A percentile compares a stretch with the other conserved stretches of the same genome.
These are phyloP conservation scores for Chlamydomonas asymmetrica DNA, from an alignment of 139 green algal genomes.

Conservation along the genomic window DNA sequence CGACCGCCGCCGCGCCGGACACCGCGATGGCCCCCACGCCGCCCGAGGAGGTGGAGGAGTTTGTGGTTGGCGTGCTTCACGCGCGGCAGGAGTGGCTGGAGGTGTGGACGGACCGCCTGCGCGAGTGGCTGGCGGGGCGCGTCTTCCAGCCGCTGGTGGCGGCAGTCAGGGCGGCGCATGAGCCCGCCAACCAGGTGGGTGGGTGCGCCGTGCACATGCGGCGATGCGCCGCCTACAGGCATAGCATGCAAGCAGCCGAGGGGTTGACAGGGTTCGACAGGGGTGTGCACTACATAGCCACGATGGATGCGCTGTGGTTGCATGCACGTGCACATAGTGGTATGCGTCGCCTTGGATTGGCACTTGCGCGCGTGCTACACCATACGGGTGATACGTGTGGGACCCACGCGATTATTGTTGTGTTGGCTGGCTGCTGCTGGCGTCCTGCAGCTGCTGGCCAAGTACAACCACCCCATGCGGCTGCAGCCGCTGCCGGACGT, in stretches of 20 bases:
- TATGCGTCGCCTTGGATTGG: no score
- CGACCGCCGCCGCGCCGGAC: slow-evolving; percentile 5
- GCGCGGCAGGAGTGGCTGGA: slow-evolving; percentile 40
- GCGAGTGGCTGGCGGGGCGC: slow-evolving; percentile 65
- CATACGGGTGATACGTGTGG: no score
- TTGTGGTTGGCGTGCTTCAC: slow-evolving; percentile 26
- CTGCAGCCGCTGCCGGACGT: slow-evolving; percentile 45
- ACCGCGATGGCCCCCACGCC: slow-evolving; percentile 9
- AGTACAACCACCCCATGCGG: slow-evolving; percentile 27
- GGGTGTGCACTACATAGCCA: no score
- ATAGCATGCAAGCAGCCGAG: no score
- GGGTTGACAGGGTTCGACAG: no score
- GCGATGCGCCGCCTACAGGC: slow-evolving; percentile 31
- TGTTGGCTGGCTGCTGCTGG: no score
- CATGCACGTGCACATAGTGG: no score
- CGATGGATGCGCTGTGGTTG: no score
- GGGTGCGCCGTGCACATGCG: background rate
- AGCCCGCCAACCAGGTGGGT: slow-evolving; percentile 30
- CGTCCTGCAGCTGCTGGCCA: slow-evolving; percentile 25
- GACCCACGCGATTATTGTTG: no score
- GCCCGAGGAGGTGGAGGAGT: slow-evolving; percentile 31
- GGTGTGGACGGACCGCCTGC: slow-evolving; percentile 62
- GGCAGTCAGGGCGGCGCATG: slow-evolving; percentile 42
- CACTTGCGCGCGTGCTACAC: no score
- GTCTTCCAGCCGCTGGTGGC: slow-evolving; percentile 66